A percentile compares a stretch with the other conserved stretches of the same genome.
phyloP scores from a whole-genome alignment of 2,329 filamentous ascomycete species.

The Graphilbum sp. region DNA sequence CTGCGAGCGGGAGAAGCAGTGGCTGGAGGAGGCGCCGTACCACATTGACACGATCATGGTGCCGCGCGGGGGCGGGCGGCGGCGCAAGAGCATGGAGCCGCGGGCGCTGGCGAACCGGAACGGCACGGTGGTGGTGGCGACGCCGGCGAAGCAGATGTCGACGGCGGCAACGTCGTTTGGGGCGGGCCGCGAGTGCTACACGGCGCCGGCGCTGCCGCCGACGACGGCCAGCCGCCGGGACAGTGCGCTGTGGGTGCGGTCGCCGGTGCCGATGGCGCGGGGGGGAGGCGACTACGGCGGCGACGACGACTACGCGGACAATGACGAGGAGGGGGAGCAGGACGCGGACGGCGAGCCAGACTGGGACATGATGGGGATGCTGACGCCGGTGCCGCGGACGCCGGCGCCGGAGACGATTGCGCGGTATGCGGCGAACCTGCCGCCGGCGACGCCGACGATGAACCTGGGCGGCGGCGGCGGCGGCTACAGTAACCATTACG shows the following conservation, averaged over 20 bases:
- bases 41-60: constrained; percentile 49
- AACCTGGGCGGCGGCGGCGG: constrained; percentile 11
- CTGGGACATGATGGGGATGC: constrained; percentile 17
- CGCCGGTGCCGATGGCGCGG: constrained; percentile 25
- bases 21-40: constrained; percentile 59
- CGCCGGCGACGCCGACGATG: constrained; percentile 28
- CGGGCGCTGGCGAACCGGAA: constrained; percentile 52
- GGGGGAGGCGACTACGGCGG: constrained; percentile 13
- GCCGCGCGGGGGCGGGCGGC: constrained; percentile 53
- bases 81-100: constrained; percentile 71
- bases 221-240: constrained; percentile 28
- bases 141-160: constrained; percentile 15
- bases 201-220: constrained; percentile 26
- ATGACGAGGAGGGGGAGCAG: no score
- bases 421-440: constrained; percentile 32
- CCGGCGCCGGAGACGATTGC: constrained; percentile 38
- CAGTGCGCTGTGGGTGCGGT: constrained; percentile 38
- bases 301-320: no score
- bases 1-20: constrained; percentile 59
- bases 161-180: constrained; percentile 12
- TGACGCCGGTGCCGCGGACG: constrained; percentile 42
- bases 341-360: constrained; percentile 17
- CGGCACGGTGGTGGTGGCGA: constrained; percentile 41
- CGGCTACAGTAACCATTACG: constrained; percentile 11
- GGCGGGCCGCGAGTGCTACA: constrained; percentile 20